Conservation (phyloP, 2,329 filamentous ascomycete genomes). For the Aspergillus sp. region DNA sequence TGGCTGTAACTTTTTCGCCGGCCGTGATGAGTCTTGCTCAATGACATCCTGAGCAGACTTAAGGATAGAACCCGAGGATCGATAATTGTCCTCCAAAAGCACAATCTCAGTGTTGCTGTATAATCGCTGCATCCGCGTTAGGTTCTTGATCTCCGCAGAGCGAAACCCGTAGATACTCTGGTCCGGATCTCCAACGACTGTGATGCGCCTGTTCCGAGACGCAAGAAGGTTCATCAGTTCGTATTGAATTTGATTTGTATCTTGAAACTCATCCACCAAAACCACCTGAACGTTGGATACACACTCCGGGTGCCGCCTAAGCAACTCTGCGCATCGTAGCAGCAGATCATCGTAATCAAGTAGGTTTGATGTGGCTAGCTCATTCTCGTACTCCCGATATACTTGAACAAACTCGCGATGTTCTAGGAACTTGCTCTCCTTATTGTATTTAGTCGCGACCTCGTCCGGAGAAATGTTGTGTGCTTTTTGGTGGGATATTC, state of each 20-base stretch:
- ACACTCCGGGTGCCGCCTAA: constrained; percentile 71
- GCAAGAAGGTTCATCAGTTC: constrained; percentile 90
- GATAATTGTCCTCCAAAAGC: constrained; percentile 89
- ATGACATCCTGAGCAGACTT: constrained; percentile 80
- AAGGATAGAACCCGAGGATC: constrained; percentile 83
- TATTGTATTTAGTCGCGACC: constrained; percentile 37
- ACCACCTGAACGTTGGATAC: constrained; percentile 89
- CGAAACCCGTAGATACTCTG: constrained; percentile 98
- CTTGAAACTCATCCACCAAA: constrained; percentile 95
- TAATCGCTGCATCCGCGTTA: constrained; percentile 71
- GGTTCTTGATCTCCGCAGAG: constrained; percentile 86
- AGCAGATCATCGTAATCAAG: constrained; percentile 95
- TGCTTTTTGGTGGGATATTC: constrained; percentile 69
- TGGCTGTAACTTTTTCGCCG: constrained; percentile 74
- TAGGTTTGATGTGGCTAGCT: constrained; percentile 73
- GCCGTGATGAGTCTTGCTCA: constrained; percentile 79
- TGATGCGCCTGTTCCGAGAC: constrained; percentile 71
- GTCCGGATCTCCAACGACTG: constrained; percentile 93
- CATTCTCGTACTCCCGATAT: constrained; percentile 75
- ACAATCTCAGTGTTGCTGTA: constrained; percentile 79
- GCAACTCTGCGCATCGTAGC: constrained; percentile 75
- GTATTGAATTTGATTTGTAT: constrained; percentile 94
- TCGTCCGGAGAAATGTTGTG: constrained; percentile 51
- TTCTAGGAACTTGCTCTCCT: constrained; percentile 46
- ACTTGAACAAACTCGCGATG: constrained; percentile 65